Evolutionary conservation across 2,329 filamentous ascomycete genomes (phyloP).

Genomic region (Colletotrichum gloeosporioides): DNA sequence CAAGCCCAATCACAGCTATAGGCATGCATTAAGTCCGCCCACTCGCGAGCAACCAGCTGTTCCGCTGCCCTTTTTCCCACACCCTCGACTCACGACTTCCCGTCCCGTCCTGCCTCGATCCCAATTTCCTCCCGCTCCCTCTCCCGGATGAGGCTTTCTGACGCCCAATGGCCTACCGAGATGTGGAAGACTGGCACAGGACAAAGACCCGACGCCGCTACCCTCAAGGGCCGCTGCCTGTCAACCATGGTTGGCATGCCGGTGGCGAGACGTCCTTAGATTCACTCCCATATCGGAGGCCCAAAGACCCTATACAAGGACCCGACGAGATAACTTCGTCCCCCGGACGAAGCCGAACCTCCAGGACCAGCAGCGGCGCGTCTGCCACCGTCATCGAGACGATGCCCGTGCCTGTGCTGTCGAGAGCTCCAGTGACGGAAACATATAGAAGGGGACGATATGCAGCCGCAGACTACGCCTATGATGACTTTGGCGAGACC

Average conservation of each 20-base stretch:
- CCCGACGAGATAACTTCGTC: slow-evolving; percentile 34
- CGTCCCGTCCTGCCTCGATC: not conserved
- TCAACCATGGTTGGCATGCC: slow-evolving; percentile 35
- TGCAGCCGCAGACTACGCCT: not conserved
- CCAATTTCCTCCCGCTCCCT: not conserved
- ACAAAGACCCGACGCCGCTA: slow-evolving; percentile 15
- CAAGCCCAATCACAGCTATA: slow-evolving; percentile 21
- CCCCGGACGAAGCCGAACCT: slow-evolving; percentile 24
- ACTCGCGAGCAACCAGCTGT: slow-evolving; percentile 23
- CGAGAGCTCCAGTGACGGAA: slow-evolving; percentile 2
- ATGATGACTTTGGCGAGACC: not conserved
- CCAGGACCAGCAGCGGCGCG: slow-evolving; percentile 9
- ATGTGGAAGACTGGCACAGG: slow-evolving; percentile 23
- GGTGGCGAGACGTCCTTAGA: slow-evolving; percentile 30
- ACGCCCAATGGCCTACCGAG: slow-evolving; percentile 24
- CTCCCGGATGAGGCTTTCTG: slow-evolving; percentile 19
- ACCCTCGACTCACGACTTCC: not conserved
- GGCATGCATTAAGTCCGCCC: slow-evolving; percentile 17
- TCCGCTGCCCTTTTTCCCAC: not conserved
- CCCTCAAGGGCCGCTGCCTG: slow-evolving; percentile 25
- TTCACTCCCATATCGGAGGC: slow-evolving; percentile 39
- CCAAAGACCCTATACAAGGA: slow-evolving; percentile 32
- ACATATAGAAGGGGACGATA: slow-evolving; percentile 17
- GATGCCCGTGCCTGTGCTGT: slow-evolving; percentile 17
- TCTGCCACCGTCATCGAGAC: slow-evolving; percentile 10